Percentiles rank a stretch among this genome's conserved stretches.
Evolutionary conservation across 306 rosid species (phyloP).

Genomic region (Albizia julibrissin): DNA sequence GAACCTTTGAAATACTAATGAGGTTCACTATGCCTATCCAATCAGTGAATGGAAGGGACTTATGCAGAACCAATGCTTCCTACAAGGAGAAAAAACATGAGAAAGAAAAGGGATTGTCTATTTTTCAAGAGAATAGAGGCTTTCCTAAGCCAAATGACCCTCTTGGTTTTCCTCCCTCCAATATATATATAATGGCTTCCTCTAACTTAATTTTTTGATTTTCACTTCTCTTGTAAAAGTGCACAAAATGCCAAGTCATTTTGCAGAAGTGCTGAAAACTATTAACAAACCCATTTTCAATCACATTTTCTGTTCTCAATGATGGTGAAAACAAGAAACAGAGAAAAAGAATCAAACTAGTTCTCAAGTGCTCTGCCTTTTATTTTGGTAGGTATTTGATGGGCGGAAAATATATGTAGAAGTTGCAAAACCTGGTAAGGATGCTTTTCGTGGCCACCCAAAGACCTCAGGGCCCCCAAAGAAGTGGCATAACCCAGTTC

Average conservation of each 20-base stretch:
- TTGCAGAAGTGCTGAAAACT: not conserved
- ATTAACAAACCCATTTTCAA: not conserved
- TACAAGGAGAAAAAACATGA: not conserved
- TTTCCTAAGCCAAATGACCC: not conserved
- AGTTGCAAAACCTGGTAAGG: constrained; percentile 63
- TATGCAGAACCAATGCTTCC: not conserved
- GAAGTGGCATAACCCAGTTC: constrained; percentile 49
- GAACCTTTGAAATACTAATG: not conserved
- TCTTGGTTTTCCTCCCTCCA: not conserved
- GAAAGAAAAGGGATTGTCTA: not conserved
- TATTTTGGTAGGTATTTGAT: constrained; percentile 46
- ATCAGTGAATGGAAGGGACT: not conserved
- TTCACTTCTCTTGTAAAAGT: not conserved
- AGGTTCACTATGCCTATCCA: not conserved
- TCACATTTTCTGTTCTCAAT: not conserved
- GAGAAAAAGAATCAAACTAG: not conserved
- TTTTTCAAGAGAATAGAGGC: not conserved
- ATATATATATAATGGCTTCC: not conserved
- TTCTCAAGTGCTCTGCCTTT: not conserved
- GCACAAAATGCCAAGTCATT: not conserved
- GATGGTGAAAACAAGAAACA: not conserved
- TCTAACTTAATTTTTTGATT: not conserved
- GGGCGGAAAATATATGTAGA: constrained; percentile 73
- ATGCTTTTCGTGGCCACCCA: constrained; percentile 45
- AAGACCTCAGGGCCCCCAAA: constrained; percentile 76